phyloP scores from a whole-genome alignment of 2,329 filamentous ascomycete genomes.

The Diplodia scrobiculata region DNA sequence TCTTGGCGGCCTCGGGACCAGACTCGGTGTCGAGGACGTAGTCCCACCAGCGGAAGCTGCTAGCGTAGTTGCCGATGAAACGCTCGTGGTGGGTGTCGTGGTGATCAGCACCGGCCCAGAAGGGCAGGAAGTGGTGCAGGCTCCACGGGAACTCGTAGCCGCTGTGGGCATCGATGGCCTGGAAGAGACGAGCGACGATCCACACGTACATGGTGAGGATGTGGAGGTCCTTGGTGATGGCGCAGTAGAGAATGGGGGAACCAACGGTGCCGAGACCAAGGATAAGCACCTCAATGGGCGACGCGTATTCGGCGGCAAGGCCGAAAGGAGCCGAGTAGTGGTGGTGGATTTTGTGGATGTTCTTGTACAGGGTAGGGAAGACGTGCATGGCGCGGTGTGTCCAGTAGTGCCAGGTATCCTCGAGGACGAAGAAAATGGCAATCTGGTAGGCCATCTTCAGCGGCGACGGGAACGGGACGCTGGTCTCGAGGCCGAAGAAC shows the following conservation, averaged over 20 bases:
- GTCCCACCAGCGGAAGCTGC: constrained; percentile 99
- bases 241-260: constrained; percentile 79
- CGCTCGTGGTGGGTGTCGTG: constrained; percentile 98
- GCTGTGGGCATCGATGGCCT: constrained; percentile 96
- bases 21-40: constrained; percentile 91
- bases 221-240: constrained; percentile 82
- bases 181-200: constrained; percentile 91
- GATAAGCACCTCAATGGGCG: constrained; percentile 94
- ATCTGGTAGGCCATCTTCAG: constrained; percentile 92
- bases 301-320: constrained; percentile 94
- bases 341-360: constrained; percentile 98
- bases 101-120: constrained; percentile 97
- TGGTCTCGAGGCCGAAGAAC: constrained; percentile 83
- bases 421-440: constrained; percentile 88
- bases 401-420: constrained; percentile 99
- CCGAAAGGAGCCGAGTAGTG: constrained; percentile 98
- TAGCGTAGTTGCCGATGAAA: constrained; percentile 97
- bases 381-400: constrained; percentile 90
- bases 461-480: constrained; percentile 82
- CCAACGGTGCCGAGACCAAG: constrained; percentile 85
- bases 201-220: constrained; percentile 97
- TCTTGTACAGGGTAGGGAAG: constrained; percentile 83
- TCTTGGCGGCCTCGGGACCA: constrained; percentile 81
- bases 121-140: constrained; percentile 89
- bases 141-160: constrained; percentile 99